Conservation (phyloP, 257 asterid species). For the Solanum dulcamara region DNA sequence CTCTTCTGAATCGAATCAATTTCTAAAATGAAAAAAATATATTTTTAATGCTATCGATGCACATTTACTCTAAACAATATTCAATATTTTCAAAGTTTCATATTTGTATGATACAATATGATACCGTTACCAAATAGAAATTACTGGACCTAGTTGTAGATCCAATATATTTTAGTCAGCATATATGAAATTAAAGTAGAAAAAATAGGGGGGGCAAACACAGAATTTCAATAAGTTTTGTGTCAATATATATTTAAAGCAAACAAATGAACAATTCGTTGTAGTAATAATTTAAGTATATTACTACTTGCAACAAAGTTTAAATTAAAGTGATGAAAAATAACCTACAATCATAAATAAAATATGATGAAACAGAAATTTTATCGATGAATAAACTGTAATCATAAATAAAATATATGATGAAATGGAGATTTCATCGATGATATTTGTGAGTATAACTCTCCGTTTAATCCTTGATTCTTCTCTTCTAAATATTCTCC, state of each 20-base stretch:
- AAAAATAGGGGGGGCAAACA: rapidly evolving
- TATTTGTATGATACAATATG: not conserved
- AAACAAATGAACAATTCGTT: not conserved
- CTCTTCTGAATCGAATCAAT: not conserved
- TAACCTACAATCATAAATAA: not conserved
- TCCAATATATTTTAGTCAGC: not conserved
- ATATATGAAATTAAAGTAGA: not conserved
- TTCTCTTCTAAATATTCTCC: not conserved
- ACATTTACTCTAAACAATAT: not conserved
- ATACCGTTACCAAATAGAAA: not conserved
- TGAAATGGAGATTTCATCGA: not conserved
- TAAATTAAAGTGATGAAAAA: not conserved
- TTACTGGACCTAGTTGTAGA: not conserved
- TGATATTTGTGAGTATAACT: too few species aligned
- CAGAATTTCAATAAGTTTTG: not conserved
- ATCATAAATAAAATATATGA: not conserved
- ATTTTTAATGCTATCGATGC: not conserved
- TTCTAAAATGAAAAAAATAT: not conserved
- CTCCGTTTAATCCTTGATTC: not conserved
- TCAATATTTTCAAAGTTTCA: not conserved
- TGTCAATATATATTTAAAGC: not conserved
- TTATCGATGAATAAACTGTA: not conserved
- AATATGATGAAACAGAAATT: not conserved
- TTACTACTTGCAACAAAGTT: not conserved
- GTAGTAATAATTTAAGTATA: not conserved